phyloP scores from a whole-genome alignment of 176 grass and related monocot genomes.

The Musa acuminata region DNA sequence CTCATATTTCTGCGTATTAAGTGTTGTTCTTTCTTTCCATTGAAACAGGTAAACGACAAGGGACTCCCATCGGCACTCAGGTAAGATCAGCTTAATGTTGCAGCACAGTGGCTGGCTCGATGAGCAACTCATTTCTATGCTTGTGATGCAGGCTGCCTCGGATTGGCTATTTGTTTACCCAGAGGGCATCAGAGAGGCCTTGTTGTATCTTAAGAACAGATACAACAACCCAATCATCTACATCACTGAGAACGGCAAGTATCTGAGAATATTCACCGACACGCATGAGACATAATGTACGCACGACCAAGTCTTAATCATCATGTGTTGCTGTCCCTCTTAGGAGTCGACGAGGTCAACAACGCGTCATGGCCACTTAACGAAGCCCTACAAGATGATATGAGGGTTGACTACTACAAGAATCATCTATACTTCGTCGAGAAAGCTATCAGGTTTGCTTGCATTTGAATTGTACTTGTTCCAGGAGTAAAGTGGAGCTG shows the following conservation, averaged over 20 bases:
- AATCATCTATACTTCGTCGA: neutral
- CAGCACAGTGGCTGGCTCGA: neutral
- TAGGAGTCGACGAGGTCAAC: conserved; percentile 13
- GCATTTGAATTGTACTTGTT: neutral
- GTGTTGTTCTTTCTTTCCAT: neutral
- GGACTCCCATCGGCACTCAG: conserved; percentile 24
- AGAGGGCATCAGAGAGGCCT: conserved; percentile 30
- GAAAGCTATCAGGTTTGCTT: conserved; percentile 18
- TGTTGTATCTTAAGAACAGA: conserved; percentile 40
- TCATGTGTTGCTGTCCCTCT: neutral
- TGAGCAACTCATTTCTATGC: conserved; percentile 1
- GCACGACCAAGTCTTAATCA: too few species aligned
- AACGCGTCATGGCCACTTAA: neutral
- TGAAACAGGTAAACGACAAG: conserved; percentile 7
- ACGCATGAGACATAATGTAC: too few species aligned
- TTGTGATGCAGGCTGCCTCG: conserved; percentile 18
- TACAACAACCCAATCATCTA: conserved; percentile 30
- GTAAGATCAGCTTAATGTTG: neutral
- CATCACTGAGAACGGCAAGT: conserved; percentile 18
- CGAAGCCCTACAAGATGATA: conserved; percentile 12
- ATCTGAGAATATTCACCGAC: too few species aligned
- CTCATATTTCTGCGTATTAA: neutral
- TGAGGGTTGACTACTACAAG: conserved; percentile 3
- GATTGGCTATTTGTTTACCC: conserved; percentile 42
- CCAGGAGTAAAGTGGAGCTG: too few species aligned